Evolutionary conservation across 345 rosid genomes (phyloP).

Genomic region (Heritiera littoralis): DNA sequence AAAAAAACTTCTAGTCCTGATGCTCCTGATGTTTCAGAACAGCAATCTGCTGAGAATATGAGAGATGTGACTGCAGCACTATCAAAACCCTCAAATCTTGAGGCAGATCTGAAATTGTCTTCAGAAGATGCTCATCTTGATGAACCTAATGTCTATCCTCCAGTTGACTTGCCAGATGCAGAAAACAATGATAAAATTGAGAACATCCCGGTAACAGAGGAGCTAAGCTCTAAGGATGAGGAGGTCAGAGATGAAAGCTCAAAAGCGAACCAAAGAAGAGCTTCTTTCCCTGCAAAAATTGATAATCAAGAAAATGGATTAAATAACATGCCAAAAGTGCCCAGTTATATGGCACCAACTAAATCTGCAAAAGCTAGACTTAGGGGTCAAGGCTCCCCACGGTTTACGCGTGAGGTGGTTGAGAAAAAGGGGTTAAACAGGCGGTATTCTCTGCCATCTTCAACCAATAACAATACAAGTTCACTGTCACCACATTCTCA

Average conservation of each 20-base stretch:
- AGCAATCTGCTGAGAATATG: conserved; percentile 40
- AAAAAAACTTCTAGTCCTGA: conserved; percentile 40
- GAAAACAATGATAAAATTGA: conserved; percentile 42
- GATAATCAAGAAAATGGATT: conserved; percentile 54
- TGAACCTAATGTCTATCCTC: conserved; percentile 30
- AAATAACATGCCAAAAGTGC: conserved; percentile 51
- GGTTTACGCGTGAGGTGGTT: conserved; percentile 46
- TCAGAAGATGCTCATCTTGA: conserved; percentile 28
- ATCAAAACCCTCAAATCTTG: conserved; percentile 32
- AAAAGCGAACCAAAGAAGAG: conserved; percentile 56
- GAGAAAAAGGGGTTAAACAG: conserved; percentile 53
- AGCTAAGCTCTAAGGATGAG: conserved; percentile 39
- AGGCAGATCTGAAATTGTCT: conserved; percentile 25
- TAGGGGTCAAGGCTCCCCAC: conserved; percentile 69
- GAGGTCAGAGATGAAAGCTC: conserved; percentile 36
- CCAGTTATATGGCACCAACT: conserved; percentile 89
- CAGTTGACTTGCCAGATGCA: conserved; percentile 20
- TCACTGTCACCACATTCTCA: conserved; percentile 72
- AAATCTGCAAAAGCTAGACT: conserved; percentile 79
- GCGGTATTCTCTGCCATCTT: conserved; percentile 77
- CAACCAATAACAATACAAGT: conserved; percentile 46
- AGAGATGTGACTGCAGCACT: conserved; percentile 29
- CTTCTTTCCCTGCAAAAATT: conserved; percentile 61
- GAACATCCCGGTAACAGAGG: conserved; percentile 35
- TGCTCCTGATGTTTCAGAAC: conserved; percentile 36